Conservation (phyloP, 208 protist genomes). For the Trypanosoma avium region DNA sequence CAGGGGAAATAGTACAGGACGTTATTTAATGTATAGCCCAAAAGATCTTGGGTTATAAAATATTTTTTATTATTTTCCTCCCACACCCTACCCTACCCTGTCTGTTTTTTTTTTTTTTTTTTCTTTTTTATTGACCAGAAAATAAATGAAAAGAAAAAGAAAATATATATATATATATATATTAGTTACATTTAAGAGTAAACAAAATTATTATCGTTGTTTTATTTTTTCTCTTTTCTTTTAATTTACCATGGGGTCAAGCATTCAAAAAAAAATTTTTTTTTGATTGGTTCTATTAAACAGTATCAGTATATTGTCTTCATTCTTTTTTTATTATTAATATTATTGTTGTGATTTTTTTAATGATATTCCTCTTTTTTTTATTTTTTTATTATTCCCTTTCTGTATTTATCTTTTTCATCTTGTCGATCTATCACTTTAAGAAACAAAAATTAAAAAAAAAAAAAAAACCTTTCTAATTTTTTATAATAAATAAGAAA, state of each 20-base stretch:
- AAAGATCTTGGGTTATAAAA: not conserved
- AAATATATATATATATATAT: not conserved
- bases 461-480: slow-evolving; percentile 2
- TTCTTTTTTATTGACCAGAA: slow-evolving; percentile 1
- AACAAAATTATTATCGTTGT: too few species aligned
- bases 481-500: too few species aligned
- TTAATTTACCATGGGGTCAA: not conserved
- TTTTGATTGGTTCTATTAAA: not conserved
- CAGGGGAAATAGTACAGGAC: not conserved
- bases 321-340: not conserved
- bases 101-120: slow-evolving; percentile 13
- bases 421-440: not conserved
- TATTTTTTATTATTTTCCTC: not conserved
- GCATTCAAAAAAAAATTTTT: not conserved
- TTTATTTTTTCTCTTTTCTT: slow-evolving; percentile 18
- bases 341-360: not conserved
- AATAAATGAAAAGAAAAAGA: too few species aligned
- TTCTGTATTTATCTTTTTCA: not conserved
- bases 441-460: not conserved
- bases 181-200: not conserved
- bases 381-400: not conserved
- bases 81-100: not conserved
- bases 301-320: not conserved
- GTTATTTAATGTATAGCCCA: not conserved
- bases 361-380: too few species aligned